phyloP scores from a whole-genome alignment of 2,329 filamentous ascomycete species.

The Xylaria sp. region DNA sequence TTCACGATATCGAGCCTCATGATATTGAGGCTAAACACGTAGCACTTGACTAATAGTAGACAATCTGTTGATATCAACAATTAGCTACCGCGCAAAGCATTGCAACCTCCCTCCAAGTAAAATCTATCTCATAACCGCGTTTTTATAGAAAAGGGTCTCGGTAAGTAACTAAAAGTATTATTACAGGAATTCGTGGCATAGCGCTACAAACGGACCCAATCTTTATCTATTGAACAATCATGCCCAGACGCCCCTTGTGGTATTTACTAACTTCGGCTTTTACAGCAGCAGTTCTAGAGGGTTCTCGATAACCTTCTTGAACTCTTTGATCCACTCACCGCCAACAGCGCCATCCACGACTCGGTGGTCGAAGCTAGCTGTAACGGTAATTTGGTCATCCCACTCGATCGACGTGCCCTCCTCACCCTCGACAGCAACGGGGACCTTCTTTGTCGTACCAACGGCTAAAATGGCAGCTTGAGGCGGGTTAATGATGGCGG shows the following conservation, averaged over 20 bases:
- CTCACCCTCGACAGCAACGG: conserved; percentile 85
- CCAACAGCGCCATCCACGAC: conserved; percentile 96
- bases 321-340: conserved; percentile 93
- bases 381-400: conserved; percentile 97
- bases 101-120: not conserved
- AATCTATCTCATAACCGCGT: conserved; percentile 22
- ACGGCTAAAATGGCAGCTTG: conserved; percentile 96
- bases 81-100: conserved; percentile 1
- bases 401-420: conserved; percentile 85
- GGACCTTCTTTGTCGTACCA: conserved; percentile 94
- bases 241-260: conserved; percentile 46
- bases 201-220: conserved; percentile 47
- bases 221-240: conserved; percentile 49
- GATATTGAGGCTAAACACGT: conserved; percentile 2
- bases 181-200: conserved; percentile 46
- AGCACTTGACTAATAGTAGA: not conserved
- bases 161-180: conserved; percentile 34
- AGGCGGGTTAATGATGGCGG: conserved; percentile 98
- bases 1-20: conserved; percentile 10
- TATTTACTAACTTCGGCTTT: conserved; percentile 29
- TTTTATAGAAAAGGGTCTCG: conserved; percentile 16
- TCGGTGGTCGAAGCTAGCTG: conserved; percentile 98
- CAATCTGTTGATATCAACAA: conserved; percentile 15
- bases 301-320: conserved; percentile 99
- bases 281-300: conserved; percentile 94